Base-by-base conservation (phyloP, 768 basidiomycete genomes). In the Gloeostereum incarnatum region DNA sequence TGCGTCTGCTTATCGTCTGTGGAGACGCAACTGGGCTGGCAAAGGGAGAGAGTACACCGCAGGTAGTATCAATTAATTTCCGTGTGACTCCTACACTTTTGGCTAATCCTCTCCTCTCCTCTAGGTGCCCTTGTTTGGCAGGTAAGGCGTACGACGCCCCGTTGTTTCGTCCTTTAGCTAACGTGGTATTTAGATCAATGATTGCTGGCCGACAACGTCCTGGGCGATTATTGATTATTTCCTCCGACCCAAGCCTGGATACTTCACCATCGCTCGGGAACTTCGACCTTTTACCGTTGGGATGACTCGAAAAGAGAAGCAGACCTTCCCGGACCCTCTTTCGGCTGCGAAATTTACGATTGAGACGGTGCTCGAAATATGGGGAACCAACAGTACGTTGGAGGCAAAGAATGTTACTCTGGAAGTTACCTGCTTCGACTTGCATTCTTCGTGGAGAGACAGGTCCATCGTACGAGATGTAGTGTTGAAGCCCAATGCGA, bases 201-300 rank as follows among this genome's bases (percentile, higher is more conserved):
- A 91, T 52, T 92, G 90, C 58, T 96, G 91, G 90, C 93, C 92
- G 11, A 78, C 79, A 35, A 90, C 89, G 6, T 91, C 88, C 22
- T 96, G 92, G 92, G 79, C 86, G 3, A 93, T 96, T 49, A 75
- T 80, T 25, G 92, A 97, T 59, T 93, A 94, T 62, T 96, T 91
- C 64, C 64, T 92, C 40, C 71, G 92, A 20, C 93, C 93, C 5
- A 97, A 96, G 61, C 90, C 91, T 1, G 81, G 91, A 0, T 96
- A 79, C 61, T 94, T 81, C 59, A 56, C 87, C 4, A 81, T 96
- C 47, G 78, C 83, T 36, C 78, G 93, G 43, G 90, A 94, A 59
- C 71, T 97, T 39, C 70, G 73, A 22, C 75, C 75, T 1, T 78
- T 69, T 61, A 90, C 89, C 2, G 81, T 94, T 37, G 89, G 88